These are phyloP conservation scores for Aspergillus biplanus DNA, from an alignment of 495 filamentous ascomycete species.

Conservation along the genomic window DNA sequence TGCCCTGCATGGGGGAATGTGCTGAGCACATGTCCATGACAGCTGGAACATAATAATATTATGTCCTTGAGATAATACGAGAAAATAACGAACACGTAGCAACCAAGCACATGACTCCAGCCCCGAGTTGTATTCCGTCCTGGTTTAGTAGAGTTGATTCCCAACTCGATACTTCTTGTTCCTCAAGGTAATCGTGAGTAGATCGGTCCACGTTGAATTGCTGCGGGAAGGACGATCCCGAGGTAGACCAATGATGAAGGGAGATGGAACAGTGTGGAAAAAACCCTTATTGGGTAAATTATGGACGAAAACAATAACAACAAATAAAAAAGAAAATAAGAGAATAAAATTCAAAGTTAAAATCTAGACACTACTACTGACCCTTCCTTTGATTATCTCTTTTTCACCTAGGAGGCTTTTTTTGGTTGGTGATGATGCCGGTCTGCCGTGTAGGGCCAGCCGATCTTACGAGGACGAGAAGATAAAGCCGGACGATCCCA, in stretches of 20 bases:
- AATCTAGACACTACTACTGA: background rate
- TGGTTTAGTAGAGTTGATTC: background rate
- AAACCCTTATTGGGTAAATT: background rate
- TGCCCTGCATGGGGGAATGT: background rate
- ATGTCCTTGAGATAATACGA: background rate
- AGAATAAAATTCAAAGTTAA: background rate
- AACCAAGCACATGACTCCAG: background rate
- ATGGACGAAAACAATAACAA: background rate
- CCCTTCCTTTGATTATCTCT: background rate
- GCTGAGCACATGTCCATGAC: background rate
- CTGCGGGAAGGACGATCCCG: slow-evolving; percentile 18
- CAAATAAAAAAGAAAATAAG: background rate
- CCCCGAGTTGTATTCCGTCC: background rate
- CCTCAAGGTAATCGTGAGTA: background rate
- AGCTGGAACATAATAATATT: background rate
- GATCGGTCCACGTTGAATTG: slow-evolving; percentile 9
- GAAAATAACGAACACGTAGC: background rate
- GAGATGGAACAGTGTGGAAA: background rate
- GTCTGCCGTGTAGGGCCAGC: slow-evolving; percentile 18
- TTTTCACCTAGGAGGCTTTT: too few species aligned
- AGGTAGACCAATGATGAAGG: slow-evolving; percentile 4
- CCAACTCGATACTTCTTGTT: background rate
- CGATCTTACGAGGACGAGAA: slow-evolving; percentile 20
- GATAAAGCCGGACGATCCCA: slow-evolving; percentile 23
- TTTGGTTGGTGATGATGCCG: slow-evolving; percentile 15